Evolutionary conservation across 2,329 filamentous ascomycete species (phyloP).

Genomic region (Xylaria arbuscula): DNA sequence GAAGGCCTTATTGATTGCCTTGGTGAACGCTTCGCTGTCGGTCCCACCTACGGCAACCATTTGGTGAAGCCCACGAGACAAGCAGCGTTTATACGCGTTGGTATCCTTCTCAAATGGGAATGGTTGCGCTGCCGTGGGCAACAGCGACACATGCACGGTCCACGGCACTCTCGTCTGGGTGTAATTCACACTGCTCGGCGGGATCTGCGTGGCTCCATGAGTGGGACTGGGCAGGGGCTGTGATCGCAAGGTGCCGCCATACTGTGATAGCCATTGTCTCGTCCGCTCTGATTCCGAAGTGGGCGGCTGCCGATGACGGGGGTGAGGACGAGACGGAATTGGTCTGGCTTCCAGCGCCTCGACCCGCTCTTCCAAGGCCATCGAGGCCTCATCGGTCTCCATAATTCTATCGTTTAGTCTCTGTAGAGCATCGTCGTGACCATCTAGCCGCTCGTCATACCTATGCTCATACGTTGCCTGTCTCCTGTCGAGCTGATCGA

Average conservation of each 20-base stretch:
- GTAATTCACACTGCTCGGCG: conserved; percentile 6
- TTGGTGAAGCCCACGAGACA: conserved; percentile 69
- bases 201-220: conserved; percentile 20
- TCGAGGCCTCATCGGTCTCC: conserved; percentile 62
- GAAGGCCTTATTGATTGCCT: conserved; percentile 63
- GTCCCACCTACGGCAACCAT: conserved; percentile 65
- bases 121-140: conserved; percentile 64
- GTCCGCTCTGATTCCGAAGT: conserved; percentile 45
- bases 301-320: conserved; percentile 44
- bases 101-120: conserved; percentile 73
- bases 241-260: conserved; percentile 28
- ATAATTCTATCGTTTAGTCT: conserved; percentile 61
- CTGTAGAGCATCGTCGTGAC: conserved; percentile 56
- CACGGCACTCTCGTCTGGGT: conserved; percentile 51
- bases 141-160: conserved; percentile 70
- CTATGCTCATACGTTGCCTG: conserved; percentile 53
- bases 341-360: conserved; percentile 59
- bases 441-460: conserved; percentile 56
- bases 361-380: conserved; percentile 66
- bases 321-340: conserved; percentile 43
- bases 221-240: conserved; percentile 20
- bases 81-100: conserved; percentile 68
- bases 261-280: conserved; percentile 31
- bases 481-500: conserved; percentile 58
- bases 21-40: conserved; percentile 61